Evolutionary conservation across 108 stramenopile genomes (phyloP), one percentile per base, ranked within the genome.

Genomic region (Stephanodiscus minutulus): DNA sequence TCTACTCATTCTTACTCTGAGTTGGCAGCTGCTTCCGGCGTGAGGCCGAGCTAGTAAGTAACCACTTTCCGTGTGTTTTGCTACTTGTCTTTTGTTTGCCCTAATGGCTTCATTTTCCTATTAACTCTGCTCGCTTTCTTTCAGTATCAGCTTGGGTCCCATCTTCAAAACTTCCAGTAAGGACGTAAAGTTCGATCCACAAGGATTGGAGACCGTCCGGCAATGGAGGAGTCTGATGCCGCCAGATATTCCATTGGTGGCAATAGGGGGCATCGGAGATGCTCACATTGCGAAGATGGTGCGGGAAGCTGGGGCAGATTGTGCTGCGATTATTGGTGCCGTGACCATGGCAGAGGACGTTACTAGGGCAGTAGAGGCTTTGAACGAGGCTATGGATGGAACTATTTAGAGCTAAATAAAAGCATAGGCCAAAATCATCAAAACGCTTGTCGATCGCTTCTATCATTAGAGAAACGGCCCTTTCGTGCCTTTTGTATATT

Each of bases 1-100:
- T 95, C 94, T 28, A 97, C 97, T 6, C 97, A 96, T 85, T 93
- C 90, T 20, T 93, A 91, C 73, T 83, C 89, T 9, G 97, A 97
- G 82, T 80, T 97, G 46, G 74, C 93, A 15, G 84, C 82, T 13
- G 97, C 97, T 5, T 56, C 91, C 61, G 95, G 92, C 21, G 77
- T 96, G 8, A 73, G 81, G 39, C 97, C 97, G 18, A 85, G 86
- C 46, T 97, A 97, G 43, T 44, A 17, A 44, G 43, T 15, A 15
- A 11, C 3, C 15, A 13, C 2, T 39, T 39, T 39, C 7, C 39
- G 43, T 44, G 3, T 44, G 43, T 1, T 64, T 15, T 44, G 43
- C 3, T 0, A 15, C 43, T 44, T 44, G 12, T 17, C 15, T 44
- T 44, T 44, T 44, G 12, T 15, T 44, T 44, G 43, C 13, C 15